Base-by-base conservation (phyloP, 75 land plant genomes). In the Gnetum montanum region DNA sequence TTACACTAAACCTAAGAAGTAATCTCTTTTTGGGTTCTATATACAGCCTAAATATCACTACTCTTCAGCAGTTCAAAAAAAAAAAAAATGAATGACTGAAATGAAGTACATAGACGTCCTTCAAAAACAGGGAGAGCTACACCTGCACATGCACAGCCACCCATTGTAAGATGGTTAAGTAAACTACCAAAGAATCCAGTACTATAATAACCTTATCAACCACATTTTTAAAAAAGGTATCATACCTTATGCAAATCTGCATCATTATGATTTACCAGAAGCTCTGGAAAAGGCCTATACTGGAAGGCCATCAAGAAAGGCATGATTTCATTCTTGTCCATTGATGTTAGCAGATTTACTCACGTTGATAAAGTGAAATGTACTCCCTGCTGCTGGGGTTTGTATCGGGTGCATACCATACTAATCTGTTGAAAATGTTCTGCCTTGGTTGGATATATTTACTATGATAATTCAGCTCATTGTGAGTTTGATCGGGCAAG, bases 1-100 rank as follows among this genome's bases (percentile, higher is more conserved):
- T 76, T 29, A 84, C 89, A 4, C 62, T 89, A 48, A 61, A 78
- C 15, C 68, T 89, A 22, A 76, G 81, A 37, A 63, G 47, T 33
- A 89, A 89, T 69, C 47, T 33, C 23, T 70, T 90, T 58, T 49
- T 80, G 20, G 89, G 89, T 3, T 24, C 63, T 8, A 66, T 84
- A 25, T 46, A 78, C n/a, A 70, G 37, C 31, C 33, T 80, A 53
- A 54, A 47, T 43, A 65, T 84, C 10, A 53, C 61, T 43, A 67
- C 46, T 46, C 61, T 88, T 23, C 78, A 65, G 43, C 55, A 54
- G 44, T 54, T 62, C 52, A 54, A 62, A n/a, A n/a, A n/a, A n/a
- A n/a, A n/a, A n/a, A n/a, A n/a, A n/a, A n/a, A n/a, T n/a, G n/a
- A n/a, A n/a, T n/a, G n/a, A n/a, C n/a, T n/a, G n/a, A n/a, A n/a